These are phyloP conservation scores for Sporothrix humicola DNA, from an alignment of 2,329 filamentous ascomycete species.

Conservation along the genomic window DNA sequence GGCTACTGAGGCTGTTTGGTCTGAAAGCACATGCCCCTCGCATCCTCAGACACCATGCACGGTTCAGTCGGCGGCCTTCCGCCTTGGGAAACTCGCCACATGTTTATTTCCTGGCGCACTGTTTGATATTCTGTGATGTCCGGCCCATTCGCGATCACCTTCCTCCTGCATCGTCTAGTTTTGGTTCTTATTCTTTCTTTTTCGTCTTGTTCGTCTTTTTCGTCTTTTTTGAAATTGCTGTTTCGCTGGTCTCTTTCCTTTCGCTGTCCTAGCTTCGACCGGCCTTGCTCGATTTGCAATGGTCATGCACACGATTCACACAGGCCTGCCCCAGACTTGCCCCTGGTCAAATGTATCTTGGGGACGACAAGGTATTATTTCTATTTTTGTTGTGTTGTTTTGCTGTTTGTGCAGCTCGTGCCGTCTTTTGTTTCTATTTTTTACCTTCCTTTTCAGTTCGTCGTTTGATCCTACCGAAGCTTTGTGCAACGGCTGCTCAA, in stretches of 20 bases:
- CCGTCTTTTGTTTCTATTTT: neutral
- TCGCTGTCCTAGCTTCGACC: neutral
- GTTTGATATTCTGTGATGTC: neutral
- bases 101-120: neutral
- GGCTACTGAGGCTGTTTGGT: too few species aligned
- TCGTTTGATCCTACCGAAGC: slow-evolving; percentile 18
- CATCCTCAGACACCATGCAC: neutral
- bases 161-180: slow-evolving; percentile 5
- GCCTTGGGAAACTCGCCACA: slow-evolving; percentile 4
- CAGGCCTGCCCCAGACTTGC: neutral
- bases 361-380: neutral
- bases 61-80: neutral
- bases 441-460: neutral
- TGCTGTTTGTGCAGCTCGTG: too few species aligned
- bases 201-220: neutral
- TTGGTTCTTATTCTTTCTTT: neutral
- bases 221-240: neutral
- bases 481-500: neutral
- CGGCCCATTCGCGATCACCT: neutral
- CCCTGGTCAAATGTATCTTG: neutral
- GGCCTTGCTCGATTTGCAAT: neutral
- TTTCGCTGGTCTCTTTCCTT: neutral
- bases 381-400: neutral
- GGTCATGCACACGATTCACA: neutral
- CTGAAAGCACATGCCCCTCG: slow-evolving; percentile 10